Conservation (phyloP, 306 rosid genomes). For the Purshia tridentata region DNA sequence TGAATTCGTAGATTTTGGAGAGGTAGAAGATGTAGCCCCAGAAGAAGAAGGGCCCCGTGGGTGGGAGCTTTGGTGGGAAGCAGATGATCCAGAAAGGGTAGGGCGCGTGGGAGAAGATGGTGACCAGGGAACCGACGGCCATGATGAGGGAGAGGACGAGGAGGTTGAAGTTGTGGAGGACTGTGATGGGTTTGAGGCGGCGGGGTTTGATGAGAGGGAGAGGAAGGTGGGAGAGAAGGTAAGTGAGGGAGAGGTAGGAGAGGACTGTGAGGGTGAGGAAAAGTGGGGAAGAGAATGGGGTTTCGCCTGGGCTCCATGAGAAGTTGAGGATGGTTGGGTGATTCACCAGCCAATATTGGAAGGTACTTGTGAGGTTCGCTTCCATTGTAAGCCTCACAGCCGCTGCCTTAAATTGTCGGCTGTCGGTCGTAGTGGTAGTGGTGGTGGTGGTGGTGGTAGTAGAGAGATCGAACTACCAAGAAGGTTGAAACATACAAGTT, state of each 20-base stretch:
- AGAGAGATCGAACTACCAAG: too few relatives aligned
- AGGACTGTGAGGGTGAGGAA: slow-evolving; percentile 44
- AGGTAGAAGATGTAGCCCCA: slow-evolving; percentile 95
- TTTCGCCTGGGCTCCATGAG: slow-evolving; percentile 57
- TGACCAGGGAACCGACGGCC: slow-evolving; percentile 54
- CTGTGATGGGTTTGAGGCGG: slow-evolving; percentile 49
- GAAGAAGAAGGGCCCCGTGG: slow-evolving; percentile 81
- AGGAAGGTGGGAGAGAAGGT: slow-evolving; percentile 39
- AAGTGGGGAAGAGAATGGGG: slow-evolving; percentile 42
- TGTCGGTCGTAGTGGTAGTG: too few relatives aligned
- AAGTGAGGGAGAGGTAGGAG: slow-evolving; percentile 52
- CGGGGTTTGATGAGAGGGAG: slow-evolving; percentile 28
- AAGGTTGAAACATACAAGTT: too few relatives aligned
- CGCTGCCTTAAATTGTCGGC: too few relatives aligned
- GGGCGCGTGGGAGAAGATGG: slow-evolving; percentile 44
- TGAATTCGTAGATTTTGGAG: slow-evolving; percentile 72
- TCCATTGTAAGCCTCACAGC: background rate
- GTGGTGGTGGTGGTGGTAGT: too few relatives aligned
- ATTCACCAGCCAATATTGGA: slow-evolving; percentile 57
- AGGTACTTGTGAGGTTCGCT: slow-evolving; percentile 5
- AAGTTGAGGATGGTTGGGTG: slow-evolving; percentile 61
- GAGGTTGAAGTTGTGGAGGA: slow-evolving; percentile 61
- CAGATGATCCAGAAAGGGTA: slow-evolving; percentile 49
- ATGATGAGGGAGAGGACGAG: slow-evolving; percentile 55
- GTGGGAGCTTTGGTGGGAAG: slow-evolving; percentile 54